Conservation (phyloP, 164 flowering plant genomes). For the Vitis riparia region DNA sequence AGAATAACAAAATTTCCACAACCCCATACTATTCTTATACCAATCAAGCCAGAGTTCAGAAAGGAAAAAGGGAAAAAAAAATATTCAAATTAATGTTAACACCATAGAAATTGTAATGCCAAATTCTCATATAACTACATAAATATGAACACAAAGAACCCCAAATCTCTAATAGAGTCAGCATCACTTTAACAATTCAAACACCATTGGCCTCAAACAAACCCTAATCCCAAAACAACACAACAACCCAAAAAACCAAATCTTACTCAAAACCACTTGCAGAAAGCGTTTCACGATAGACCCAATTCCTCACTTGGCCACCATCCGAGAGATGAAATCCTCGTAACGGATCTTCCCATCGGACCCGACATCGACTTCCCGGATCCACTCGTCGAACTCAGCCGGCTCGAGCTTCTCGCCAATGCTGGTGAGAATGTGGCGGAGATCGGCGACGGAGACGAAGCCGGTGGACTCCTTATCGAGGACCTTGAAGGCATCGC, state of each 20-base stretch:
- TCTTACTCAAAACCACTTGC: not conserved
- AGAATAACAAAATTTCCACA: too few relatives aligned
- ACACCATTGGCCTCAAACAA: constrained; percentile 7
- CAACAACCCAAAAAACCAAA: not conserved
- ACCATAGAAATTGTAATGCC: too few relatives aligned
- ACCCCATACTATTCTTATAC: too few relatives aligned
- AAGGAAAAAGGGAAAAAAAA: too few relatives aligned
- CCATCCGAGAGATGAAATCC: constrained; percentile 84
- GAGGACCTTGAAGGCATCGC: constrained; percentile 91
- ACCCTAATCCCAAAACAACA: constrained; percentile 13
- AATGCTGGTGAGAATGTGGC: constrained; percentile 85
- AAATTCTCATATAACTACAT: not conserved
- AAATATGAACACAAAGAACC: not conserved
- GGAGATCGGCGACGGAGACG: constrained; percentile 80
- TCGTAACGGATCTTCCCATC: constrained; percentile 91
- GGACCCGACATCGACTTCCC: constrained; percentile 86
- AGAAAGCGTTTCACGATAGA: not conserved
- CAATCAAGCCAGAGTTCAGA: too few relatives aligned
- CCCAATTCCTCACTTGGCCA: constrained; percentile 60
- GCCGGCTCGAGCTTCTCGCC: constrained; percentile 94
- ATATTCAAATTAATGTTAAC: too few relatives aligned
- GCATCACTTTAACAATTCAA: constrained; percentile 7
- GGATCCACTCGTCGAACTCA: constrained; percentile 99
- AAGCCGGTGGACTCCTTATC: constrained; percentile 86
- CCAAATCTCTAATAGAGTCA: not conserved